phyloP scores from a whole-genome alignment of 1,139 yeast species.

The Taphrina populina region DNA sequence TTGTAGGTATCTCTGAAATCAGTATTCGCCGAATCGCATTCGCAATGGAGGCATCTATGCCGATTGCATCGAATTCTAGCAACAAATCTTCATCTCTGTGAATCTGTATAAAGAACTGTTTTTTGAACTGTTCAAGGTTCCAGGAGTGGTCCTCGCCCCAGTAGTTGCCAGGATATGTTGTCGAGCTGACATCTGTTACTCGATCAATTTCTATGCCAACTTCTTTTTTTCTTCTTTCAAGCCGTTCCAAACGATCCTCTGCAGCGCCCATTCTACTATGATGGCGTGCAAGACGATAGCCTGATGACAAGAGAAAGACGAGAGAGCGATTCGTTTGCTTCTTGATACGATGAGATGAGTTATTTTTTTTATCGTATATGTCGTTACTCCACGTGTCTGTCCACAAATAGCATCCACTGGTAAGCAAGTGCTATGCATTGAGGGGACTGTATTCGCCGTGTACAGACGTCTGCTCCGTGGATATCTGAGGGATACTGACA shows the following conservation, averaged over 20 bases:
- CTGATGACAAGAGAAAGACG: too few species aligned
- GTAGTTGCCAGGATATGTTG: conserved; percentile 85
- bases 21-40: conserved; percentile 96
- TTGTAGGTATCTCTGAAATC: conserved; percentile 94
- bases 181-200: conserved; percentile 80
- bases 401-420: too few species aligned
- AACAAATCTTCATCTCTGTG: conserved; percentile 59
- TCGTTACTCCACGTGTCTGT: too few species aligned
- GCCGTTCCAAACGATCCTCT: conserved; percentile 12
- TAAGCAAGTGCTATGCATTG: too few species aligned
- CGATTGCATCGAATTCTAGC: conserved; percentile 80
- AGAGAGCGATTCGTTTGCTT: too few species aligned
- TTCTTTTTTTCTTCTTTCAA: conserved; percentile 50
- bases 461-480: too few species aligned
- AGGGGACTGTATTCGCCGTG: too few species aligned
- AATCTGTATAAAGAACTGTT: conserved; percentile 67
- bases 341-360: too few species aligned
- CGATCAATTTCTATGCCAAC: conserved; percentile 89
- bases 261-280: conserved; percentile 13
- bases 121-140: conserved; percentile 78
- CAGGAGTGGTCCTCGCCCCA: conserved; percentile 69
- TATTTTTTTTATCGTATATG: too few species aligned
- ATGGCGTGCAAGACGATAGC: too few species aligned
- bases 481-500: too few species aligned
- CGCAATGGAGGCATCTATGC: conserved; percentile 86